Base-by-base conservation (phyloP, 208 protist species). In the Acanthamoeba lenticulata region DNA sequence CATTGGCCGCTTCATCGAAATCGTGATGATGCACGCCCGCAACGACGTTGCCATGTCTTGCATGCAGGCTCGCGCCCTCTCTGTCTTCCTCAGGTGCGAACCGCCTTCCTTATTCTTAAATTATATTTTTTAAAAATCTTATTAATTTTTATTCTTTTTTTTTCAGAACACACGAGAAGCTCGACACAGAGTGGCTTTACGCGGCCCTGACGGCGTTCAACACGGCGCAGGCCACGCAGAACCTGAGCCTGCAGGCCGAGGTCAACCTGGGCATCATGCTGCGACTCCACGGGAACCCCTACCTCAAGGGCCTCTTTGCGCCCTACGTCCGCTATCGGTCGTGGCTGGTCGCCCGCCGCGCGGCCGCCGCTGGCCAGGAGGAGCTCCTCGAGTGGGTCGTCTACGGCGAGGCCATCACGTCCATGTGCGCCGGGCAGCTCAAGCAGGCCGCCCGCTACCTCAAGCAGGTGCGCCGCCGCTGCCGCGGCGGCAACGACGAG, bases 51-150 rank as follows among this genome's bases (percentile, higher is more conserved):
- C 65, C 65, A 74, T 74, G 65, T 5, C 65, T n/a, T 44, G 29
- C n/a, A 74, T 74, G 65, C 65, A 74, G 40, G 65, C 65, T n/a
- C 65, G 65, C 36, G 65, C 65, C 7, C 65, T 74, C 13, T 74
- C 65, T 17, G 65, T 74, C 65, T 74, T 74, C 65, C 65, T 74
- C 65, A 74, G 40, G 65, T 74, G 40, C 65, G 65, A n/a, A n/a
- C n/a, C n/a, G n/a, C n/a, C n/a, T n/a, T 62, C 65, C 3, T 7
- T 36, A 11, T 6, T 34, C 62, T 34, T 1, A 2, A 72, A 13
- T 72, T 27, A 38, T 36, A 9, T 34, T 11, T 27, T 5, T 15
- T 19, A 52, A 5, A 15, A 19, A 52, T 52, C 9, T 52, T 5
- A 52, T 52, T 52, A 15, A 19, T 5, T 52, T 52, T 52, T 52